Conservation (phyloP, 2,329 filamentous ascomycete genomes). For the Fusarium cicatricum region DNA sequence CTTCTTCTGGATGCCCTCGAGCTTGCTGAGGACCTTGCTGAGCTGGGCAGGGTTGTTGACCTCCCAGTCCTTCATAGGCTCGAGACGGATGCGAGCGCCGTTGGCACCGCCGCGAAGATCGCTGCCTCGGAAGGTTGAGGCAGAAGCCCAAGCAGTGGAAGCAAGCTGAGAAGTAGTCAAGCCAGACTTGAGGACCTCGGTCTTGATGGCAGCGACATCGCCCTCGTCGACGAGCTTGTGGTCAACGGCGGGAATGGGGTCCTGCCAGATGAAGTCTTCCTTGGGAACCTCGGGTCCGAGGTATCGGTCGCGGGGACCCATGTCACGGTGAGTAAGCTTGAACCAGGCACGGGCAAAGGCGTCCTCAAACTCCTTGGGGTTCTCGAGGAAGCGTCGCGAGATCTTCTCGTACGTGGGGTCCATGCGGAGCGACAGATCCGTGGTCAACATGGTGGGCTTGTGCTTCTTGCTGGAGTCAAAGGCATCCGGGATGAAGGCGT, state of each 20-base stretch:
- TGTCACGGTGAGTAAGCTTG: slow-evolving; percentile 83
- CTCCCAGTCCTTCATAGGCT: slow-evolving; percentile 76
- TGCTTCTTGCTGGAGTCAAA: slow-evolving; percentile 33
- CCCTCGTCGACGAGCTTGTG: slow-evolving; percentile 66
- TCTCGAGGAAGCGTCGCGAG: slow-evolving; percentile 71
- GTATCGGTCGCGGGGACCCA: slow-evolving; percentile 76
- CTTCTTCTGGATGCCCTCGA: slow-evolving; percentile 71
- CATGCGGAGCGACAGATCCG: slow-evolving; percentile 68
- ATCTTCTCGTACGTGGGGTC: slow-evolving; percentile 84
- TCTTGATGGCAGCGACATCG: slow-evolving; percentile 72
- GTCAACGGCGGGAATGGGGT: slow-evolving; percentile 70
- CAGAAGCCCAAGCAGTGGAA: slow-evolving; percentile 72
- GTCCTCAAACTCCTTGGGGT: slow-evolving; percentile 74
- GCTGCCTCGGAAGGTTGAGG: slow-evolving; percentile 75
- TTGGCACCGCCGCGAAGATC: slow-evolving; percentile 88
- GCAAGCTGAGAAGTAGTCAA: slow-evolving; percentile 69
- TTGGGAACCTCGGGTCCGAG: slow-evolving; percentile 77
- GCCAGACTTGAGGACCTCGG: slow-evolving; percentile 69
- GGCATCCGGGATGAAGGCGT: slow-evolving; percentile 49
- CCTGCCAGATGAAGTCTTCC: slow-evolving; percentile 78
- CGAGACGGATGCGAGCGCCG: slow-evolving; percentile 77
- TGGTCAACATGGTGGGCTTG: slow-evolving; percentile 28
- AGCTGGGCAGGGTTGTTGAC: slow-evolving; percentile 77
- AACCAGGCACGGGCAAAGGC: slow-evolving; percentile 81
- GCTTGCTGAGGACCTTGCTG: slow-evolving; percentile 64